Evolutionary conservation across 2,329 filamentous ascomycete species (phyloP).

Genomic region (Akanthomyces lecanii): DNA sequence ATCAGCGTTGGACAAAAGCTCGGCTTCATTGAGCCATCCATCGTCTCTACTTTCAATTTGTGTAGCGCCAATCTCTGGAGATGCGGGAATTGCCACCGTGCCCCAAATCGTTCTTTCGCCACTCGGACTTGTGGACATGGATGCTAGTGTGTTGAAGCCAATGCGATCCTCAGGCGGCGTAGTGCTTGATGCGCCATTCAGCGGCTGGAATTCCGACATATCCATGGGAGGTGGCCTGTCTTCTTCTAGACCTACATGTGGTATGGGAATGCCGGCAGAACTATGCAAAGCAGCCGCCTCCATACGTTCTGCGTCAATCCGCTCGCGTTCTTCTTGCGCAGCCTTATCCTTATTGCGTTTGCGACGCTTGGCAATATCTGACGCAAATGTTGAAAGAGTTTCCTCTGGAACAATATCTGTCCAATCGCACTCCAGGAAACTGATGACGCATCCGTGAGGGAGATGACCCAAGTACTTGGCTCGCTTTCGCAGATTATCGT

Average conservation of each 20-base stretch:
- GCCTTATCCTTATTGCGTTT: conserved; percentile 80
- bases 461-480: conserved; percentile 85
- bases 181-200: conserved; percentile 47
- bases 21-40: conserved; percentile 82
- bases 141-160: conserved; percentile 66
- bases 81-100: conserved; percentile 64
- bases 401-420: conserved; percentile 77
- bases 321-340: conserved; percentile 78
- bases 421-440: conserved; percentile 92
- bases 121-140: conserved; percentile 76
- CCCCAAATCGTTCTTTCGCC: conserved; percentile 85
- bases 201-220: conserved; percentile 61
- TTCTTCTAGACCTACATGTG: conserved; percentile 36
- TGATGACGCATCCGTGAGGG: conserved; percentile 85
- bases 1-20: conserved; percentile 62
- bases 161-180: conserved; percentile 54
- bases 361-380: conserved; percentile 70
- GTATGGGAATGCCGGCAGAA: conserved; percentile 37
- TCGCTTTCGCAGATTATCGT: conserved; percentile 76
- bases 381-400: conserved; percentile 69
- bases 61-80: conserved; percentile 48
- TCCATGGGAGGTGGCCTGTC: conserved; percentile 40
- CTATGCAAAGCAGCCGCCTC: conserved; percentile 66
- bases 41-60: conserved; percentile 51
- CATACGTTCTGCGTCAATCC: conserved; percentile 73